phyloP scores from a whole-genome alignment of 139 green algal genomes.

The Volvox reticuliferus region DNA sequence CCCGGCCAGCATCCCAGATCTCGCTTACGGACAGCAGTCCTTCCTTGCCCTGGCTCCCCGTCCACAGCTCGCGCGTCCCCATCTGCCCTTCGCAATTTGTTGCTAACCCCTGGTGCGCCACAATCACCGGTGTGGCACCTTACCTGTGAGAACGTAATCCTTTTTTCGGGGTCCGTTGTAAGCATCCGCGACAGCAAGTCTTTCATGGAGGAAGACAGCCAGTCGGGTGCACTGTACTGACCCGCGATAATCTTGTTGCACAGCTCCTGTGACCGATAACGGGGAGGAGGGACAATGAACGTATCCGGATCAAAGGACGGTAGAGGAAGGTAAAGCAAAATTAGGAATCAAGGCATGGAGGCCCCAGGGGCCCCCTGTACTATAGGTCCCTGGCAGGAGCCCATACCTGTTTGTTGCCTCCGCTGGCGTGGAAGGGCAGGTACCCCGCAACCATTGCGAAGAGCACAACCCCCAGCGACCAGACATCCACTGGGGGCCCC shows the following conservation, averaged over 20 bases:
- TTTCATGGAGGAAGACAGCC: slow-evolving; percentile 54
- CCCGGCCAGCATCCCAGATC: too few relatives aligned
- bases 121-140: neutral
- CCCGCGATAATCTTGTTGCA: slow-evolving; percentile 84
- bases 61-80: too few relatives aligned
- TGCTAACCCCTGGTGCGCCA: too few relatives aligned
- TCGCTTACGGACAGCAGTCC: too few relatives aligned
- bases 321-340: too few relatives aligned
- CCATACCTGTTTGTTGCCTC: slow-evolving; percentile 69
- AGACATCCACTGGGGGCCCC: slow-evolving; percentile 82
- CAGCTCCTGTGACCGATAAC: slow-evolving; percentile 69
- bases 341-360: too few relatives aligned
- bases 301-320: too few relatives aligned
- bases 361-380: too few relatives aligned
- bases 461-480: slow-evolving; percentile 87
- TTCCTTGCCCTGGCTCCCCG: too few relatives aligned
- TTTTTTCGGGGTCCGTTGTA: slow-evolving; percentile 71
- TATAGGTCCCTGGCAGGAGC: too few relatives aligned
- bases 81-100: too few relatives aligned
- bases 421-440: slow-evolving; percentile 85
- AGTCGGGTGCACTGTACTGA: slow-evolving; percentile 71
- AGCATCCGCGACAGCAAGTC: slow-evolving; percentile 79
- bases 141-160: slow-evolving; percentile 68
- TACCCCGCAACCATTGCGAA: slow-evolving; percentile 90
- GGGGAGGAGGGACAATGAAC: too few relatives aligned